These are phyloP conservation scores for Cadophora malorum DNA, from an alignment of 2,329 filamentous ascomycete genomes.

Conservation along the genomic window DNA sequence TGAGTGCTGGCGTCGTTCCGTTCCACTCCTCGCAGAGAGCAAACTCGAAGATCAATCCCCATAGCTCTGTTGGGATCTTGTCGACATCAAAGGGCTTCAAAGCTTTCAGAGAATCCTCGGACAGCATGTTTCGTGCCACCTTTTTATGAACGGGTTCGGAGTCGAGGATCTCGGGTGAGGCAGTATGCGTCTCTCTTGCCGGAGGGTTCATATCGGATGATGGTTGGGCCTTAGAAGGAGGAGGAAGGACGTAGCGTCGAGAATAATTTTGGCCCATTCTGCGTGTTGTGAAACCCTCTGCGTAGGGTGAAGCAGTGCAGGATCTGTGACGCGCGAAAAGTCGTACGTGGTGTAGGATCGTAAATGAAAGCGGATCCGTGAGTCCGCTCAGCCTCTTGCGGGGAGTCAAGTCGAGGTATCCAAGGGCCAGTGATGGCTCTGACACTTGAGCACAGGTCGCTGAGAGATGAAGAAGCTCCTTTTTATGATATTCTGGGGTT, in stretches of 20 bases:
- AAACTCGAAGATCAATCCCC: constrained; percentile 2
- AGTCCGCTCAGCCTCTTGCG: neutral
- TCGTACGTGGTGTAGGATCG: no score
- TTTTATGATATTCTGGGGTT: neutral
- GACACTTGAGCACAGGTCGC: neutral
- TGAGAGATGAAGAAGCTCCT: neutral
- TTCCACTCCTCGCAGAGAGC: constrained; percentile 1
- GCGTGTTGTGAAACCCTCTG: neutral
- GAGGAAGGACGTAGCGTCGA: neutral
- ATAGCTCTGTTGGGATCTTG: constrained; percentile 11
- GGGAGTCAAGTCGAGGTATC: neutral
- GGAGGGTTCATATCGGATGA: neutral
- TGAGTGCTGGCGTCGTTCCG: constrained; percentile 16
- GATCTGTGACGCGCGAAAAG: no score
- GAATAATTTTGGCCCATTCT: neutral
- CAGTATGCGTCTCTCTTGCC: neutral
- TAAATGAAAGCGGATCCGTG: neutral
- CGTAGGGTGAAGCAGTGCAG: no score
- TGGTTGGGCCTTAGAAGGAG: neutral
- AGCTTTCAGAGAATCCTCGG: no score
- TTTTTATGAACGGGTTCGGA: neutral
- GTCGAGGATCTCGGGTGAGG: neutral
- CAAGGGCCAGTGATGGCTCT: neutral
- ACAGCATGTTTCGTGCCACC: neutral
- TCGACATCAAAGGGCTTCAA: neutral